These are phyloP conservation scores for Globisporangium cylindrosporum DNA, from an alignment of 352 stramenopile species.

Conservation along the genomic window DNA sequence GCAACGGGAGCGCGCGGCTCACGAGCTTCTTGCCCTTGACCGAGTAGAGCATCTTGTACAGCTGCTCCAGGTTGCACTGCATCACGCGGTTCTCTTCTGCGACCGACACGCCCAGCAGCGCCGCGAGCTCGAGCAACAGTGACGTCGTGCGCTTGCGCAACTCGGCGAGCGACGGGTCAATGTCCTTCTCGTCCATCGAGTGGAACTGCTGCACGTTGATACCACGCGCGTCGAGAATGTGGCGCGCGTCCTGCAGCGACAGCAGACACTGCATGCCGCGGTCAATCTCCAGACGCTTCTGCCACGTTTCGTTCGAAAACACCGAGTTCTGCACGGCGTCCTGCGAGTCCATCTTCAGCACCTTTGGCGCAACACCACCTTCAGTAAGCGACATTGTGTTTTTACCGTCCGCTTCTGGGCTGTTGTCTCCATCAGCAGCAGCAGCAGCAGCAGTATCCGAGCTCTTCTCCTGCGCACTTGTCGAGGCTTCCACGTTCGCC, in stretches of 20 bases:
- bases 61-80: slow-evolving; percentile 49
- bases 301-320: slow-evolving; percentile 76
- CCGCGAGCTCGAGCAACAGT: slow-evolving; percentile 66
- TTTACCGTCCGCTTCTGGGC: neutral
- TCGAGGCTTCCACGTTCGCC: slow-evolving; percentile 11
- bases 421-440: slow-evolving; percentile 8
- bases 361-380: slow-evolving; percentile 26
- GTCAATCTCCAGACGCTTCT: slow-evolving; percentile 67
- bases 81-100: slow-evolving; percentile 22
- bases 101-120: slow-evolving; percentile 51
- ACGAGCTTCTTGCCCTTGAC: slow-evolving; percentile 76
- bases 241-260: slow-evolving; percentile 77
- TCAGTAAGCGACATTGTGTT: neutral
- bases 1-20: slow-evolving; percentile 67
- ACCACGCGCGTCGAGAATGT: slow-evolving; percentile 75
- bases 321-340: slow-evolving; percentile 48
- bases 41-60: slow-evolving; percentile 53
- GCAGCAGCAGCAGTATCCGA: slow-evolving; percentile 8
- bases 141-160: slow-evolving; percentile 65
- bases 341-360: slow-evolving; percentile 50
- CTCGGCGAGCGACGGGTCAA: slow-evolving; percentile 68
- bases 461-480: slow-evolving; percentile 12
- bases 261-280: slow-evolving; percentile 73
- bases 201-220: slow-evolving; percentile 88
- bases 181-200: slow-evolving; percentile 62